Conservation (phyloP, 139 green algal genomes). For the Volvox reticuliferus region DNA sequence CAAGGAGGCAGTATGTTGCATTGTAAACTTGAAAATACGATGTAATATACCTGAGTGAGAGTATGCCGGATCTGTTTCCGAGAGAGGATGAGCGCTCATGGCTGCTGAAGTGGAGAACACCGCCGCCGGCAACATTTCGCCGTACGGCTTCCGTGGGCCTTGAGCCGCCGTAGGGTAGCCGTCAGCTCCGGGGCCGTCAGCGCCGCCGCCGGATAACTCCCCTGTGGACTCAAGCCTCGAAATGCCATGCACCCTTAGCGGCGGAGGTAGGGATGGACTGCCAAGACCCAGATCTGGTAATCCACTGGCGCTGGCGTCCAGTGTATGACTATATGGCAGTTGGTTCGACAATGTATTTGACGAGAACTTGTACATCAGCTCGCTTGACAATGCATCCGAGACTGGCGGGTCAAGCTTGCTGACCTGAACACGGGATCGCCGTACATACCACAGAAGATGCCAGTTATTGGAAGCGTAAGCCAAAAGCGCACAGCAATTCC, state of each 20-base stretch:
- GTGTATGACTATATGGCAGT: neutral
- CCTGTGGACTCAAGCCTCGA: too few relatives aligned
- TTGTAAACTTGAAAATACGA: too few relatives aligned
- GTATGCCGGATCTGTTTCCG: neutral
- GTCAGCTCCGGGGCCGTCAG: neutral
- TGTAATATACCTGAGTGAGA: neutral
- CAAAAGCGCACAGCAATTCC: too few relatives aligned
- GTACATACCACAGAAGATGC: too few relatives aligned
- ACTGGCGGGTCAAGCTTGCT: slow-evolving; percentile 25
- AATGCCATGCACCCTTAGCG: too few relatives aligned
- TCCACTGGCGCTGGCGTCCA: neutral
- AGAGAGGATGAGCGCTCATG: neutral
- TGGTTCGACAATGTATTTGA: neutral
- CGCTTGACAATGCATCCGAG: neutral
- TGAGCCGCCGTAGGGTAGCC: neutral
- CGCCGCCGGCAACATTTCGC: neutral
- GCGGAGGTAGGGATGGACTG: too few relatives aligned
- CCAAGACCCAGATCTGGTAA: too few relatives aligned
- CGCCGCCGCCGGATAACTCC: neutral
- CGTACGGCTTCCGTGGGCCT: neutral
- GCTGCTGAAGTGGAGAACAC: neutral
- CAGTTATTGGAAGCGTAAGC: too few relatives aligned
- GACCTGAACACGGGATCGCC: neutral
- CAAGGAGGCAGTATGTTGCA: too few relatives aligned
- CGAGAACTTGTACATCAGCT: neutral